Evolutionary conservation across 106 monocot genomes (phyloP).

Genomic region (Gastrodia elata): DNA sequence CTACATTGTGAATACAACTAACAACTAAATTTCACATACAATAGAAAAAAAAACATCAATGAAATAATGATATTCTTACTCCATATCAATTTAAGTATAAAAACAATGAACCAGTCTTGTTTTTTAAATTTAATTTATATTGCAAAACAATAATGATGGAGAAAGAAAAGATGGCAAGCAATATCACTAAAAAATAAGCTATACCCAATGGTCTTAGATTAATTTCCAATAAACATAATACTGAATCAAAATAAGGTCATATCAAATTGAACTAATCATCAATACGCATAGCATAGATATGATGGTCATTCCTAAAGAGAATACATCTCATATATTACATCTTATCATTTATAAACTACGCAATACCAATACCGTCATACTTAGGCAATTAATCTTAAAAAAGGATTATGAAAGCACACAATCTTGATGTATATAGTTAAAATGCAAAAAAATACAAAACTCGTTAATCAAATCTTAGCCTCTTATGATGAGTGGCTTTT

Average conservation of each 20-base stretch:
- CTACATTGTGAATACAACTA: too few species aligned
- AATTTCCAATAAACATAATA: not conserved
- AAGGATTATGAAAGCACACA: not conserved
- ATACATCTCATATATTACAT: not conserved
- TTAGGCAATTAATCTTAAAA: not conserved
- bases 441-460: not conserved
- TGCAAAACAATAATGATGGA: not conserved
- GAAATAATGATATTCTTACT: not conserved
- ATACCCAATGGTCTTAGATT: not conserved
- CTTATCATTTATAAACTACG: not conserved
- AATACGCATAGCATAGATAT: not conserved
- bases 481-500: not conserved
- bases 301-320: not conserved
- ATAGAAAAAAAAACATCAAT: not conserved
- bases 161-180: not conserved
- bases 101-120: not conserved
- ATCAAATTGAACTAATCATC: not conserved
- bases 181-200: not conserved
- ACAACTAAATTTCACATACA: not conserved
- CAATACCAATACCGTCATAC: not conserved
- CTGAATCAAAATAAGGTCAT: not conserved
- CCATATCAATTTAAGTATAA: not conserved
- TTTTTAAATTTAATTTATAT: not conserved
- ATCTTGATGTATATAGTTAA: not conserved
- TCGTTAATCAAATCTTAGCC: not conserved